A percentile compares a stretch with the other conserved stretches of the same genome.
Conservation (phyloP, 257 asterid genomes). For the Penstemon davidsonii region DNA sequence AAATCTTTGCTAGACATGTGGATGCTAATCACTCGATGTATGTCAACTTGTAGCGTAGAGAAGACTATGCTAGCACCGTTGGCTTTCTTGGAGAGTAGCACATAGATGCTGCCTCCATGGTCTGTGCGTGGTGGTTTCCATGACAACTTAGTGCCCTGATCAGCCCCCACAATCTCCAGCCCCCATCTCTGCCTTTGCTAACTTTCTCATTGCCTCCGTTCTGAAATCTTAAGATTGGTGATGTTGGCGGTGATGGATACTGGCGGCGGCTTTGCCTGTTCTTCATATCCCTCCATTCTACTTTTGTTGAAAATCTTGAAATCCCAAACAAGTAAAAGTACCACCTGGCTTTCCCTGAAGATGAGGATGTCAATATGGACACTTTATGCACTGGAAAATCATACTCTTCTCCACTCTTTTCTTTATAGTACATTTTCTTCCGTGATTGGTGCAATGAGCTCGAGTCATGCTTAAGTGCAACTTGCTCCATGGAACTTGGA, state of each 20-base stretch:
- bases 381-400: constrained; percentile 34
- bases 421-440: constrained; percentile 21
- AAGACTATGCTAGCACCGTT: no score
- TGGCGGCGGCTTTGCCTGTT: constrained; percentile 56
- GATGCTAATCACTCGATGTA: no score
- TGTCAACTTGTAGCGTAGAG: no score
- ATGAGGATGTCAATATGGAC: constrained; percentile 43
- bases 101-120: constrained; percentile 33
- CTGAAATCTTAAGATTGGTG: constrained; percentile 20
- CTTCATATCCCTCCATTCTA: constrained; percentile 58
- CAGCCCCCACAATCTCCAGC: constrained; percentile 47
- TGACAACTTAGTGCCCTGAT: constrained; percentile 65
- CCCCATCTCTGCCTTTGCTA: constrained; percentile 12
- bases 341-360: constrained; percentile 53
- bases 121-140: constrained; percentile 31
- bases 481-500: constrained; percentile 12
- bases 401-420: constrained; percentile 26
- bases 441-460: constrained; percentile 13
- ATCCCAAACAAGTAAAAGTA: constrained; percentile 51
- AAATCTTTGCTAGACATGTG: no score
- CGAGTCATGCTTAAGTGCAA: neutral
- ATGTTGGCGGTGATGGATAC: constrained; percentile 22
- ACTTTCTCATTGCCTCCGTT: constrained; percentile 12
- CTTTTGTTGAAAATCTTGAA: constrained; percentile 43
- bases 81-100: neutral